These are phyloP conservation scores for Ustilago trichophora DNA, from an alignment of 1,284 basidiomycete species.

Conservation along the genomic window DNA sequence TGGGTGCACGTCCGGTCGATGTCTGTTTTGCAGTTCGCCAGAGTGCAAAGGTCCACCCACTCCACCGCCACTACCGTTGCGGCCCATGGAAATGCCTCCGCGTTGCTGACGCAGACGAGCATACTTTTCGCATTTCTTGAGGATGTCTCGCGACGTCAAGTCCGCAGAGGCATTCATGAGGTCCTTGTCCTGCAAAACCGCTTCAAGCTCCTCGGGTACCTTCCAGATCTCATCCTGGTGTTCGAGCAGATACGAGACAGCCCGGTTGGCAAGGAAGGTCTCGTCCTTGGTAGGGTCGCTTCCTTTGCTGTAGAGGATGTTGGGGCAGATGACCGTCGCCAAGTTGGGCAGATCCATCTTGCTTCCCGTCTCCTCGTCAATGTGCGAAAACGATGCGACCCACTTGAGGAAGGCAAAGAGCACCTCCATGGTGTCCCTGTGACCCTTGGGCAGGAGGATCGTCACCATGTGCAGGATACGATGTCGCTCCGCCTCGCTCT, in stretches of 20 bases:
- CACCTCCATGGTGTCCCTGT: slow-evolving; percentile 97
- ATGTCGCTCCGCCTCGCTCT: slow-evolving; percentile 79
- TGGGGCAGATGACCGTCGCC: slow-evolving; percentile 97
- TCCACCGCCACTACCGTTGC: slow-evolving; percentile 37
- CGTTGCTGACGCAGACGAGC: slow-evolving; percentile 42
- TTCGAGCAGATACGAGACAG: slow-evolving; percentile 75
- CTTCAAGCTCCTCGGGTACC: slow-evolving; percentile 60
- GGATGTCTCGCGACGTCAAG: slow-evolving; percentile 56
- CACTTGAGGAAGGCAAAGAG: slow-evolving; percentile 98
- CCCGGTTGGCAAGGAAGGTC: slow-evolving; percentile 85
- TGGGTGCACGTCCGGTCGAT: slow-evolving; percentile 50
- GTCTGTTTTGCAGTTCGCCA: slow-evolving; percentile 46
- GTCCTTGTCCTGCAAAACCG: slow-evolving; percentile 60
- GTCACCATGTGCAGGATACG: slow-evolving; percentile 87
- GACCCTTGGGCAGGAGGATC: slow-evolving; percentile 86
- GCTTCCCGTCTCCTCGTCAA: slow-evolving; percentile 96
- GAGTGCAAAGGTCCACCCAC: slow-evolving; percentile 31
- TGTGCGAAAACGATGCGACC: slow-evolving; percentile 98
- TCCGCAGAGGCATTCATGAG: slow-evolving; percentile 58
- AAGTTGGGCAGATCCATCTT: slow-evolving; percentile 98
- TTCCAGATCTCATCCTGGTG: slow-evolving; percentile 85
- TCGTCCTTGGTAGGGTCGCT: slow-evolving; percentile 89
- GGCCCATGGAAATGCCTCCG: slow-evolving; percentile 20
- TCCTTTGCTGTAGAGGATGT: slow-evolving; percentile 86
- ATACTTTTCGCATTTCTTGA: slow-evolving; percentile 62